Percentiles rank a stretch among this genome's conserved stretches.
Evolutionary conservation across 192 early-diverging fungal genomes (phyloP).

Genomic region (Allomyces macrogynus): DNA sequence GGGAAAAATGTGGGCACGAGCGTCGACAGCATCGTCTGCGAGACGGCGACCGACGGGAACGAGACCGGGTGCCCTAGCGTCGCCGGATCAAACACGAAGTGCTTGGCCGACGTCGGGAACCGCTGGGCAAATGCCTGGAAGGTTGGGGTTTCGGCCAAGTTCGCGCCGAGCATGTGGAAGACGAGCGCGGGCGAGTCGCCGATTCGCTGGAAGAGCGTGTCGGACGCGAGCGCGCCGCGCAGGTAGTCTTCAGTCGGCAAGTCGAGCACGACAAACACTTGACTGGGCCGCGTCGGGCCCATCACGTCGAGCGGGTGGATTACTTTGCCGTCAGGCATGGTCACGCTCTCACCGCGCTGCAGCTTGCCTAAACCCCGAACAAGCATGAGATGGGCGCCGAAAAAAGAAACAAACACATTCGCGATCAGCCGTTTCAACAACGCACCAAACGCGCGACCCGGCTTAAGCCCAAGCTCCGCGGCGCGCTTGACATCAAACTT

Average conservation of each 20-base stretch:
- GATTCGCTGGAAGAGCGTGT: slow-evolving; percentile 5
- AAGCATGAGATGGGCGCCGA: too few relatives aligned
- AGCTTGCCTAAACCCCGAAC: slow-evolving; percentile 15
- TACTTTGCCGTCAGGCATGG: slow-evolving; percentile 32
- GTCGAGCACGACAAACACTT: slow-evolving; percentile 47
- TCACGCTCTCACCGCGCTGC: slow-evolving; percentile 34
- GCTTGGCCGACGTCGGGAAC: not conserved
- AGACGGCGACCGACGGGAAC: not conserved
- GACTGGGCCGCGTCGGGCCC: slow-evolving; percentile 28
- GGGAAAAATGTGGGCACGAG: not conserved
- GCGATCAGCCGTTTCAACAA: not conserved
- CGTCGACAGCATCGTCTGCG: not conserved
- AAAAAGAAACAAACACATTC: too few relatives aligned
- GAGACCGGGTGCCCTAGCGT: not conserved
- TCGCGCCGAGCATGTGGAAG: slow-evolving; percentile 18
- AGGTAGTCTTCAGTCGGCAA: slow-evolving; percentile 39
- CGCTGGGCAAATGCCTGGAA: slow-evolving; percentile 19
- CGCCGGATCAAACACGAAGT: not conserved
- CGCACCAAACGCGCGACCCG: slow-evolving; percentile 35
- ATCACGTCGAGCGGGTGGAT: slow-evolving; percentile 56
- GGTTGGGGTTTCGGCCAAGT: slow-evolving; percentile 32
- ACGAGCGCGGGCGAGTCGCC: slow-evolving; percentile 14
- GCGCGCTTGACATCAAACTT: slow-evolving; percentile 60
- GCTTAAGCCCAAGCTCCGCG: slow-evolving; percentile 37
- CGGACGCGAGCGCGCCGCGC: slow-evolving; percentile 13